phyloP scores from a whole-genome alignment of 768 basidiomycete genomes.

The Tulasnella sp. region DNA sequence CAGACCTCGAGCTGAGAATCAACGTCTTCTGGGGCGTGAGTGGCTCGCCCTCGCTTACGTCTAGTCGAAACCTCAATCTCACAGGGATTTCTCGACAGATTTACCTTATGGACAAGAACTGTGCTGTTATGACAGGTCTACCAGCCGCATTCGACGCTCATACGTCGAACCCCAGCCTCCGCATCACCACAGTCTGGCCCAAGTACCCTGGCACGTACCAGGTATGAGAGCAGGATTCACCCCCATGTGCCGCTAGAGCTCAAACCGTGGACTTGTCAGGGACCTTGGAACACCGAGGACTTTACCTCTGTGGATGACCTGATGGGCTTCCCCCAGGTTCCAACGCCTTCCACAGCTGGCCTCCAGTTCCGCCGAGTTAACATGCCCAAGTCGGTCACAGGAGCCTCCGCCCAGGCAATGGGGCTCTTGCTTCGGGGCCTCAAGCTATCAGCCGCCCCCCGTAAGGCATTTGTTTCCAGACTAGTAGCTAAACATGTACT shows the following conservation, averaged over 20 bases:
- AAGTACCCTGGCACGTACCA: slow-evolving; percentile 16
- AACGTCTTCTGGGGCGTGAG: slow-evolving; percentile 24
- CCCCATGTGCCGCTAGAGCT: neutral
- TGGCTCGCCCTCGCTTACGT: neutral
- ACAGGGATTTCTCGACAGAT: neutral
- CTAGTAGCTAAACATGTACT: neutral
- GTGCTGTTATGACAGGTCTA: slow-evolving; percentile 21
- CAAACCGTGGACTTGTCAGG: neutral
- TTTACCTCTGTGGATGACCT: slow-evolving; percentile 24
- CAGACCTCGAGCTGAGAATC: slow-evolving; percentile 19
- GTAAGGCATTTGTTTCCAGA: slow-evolving; percentile 2
- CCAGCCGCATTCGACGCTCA: slow-evolving; percentile 24
- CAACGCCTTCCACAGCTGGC: slow-evolving; percentile 9
- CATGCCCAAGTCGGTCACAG: neutral
- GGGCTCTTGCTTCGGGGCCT: slow-evolving; percentile 10
- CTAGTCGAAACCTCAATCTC: neutral
- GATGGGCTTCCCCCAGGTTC: slow-evolving; percentile 14
- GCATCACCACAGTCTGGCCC: slow-evolving; percentile 25
- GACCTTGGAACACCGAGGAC: slow-evolving; percentile 15
- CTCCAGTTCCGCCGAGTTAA: neutral
- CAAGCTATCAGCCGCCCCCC: neutral
- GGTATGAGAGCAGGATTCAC: neutral
- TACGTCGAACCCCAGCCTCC: slow-evolving; percentile 12
- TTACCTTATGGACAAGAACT: slow-evolving; percentile 19
- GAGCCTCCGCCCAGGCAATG: slow-evolving; percentile 15